Evolutionary conservation across 495 filamentous ascomycete species (phyloP), one percentile per base, ranked within the genome.

Genomic region (Neurospora sublineolata): DNA sequence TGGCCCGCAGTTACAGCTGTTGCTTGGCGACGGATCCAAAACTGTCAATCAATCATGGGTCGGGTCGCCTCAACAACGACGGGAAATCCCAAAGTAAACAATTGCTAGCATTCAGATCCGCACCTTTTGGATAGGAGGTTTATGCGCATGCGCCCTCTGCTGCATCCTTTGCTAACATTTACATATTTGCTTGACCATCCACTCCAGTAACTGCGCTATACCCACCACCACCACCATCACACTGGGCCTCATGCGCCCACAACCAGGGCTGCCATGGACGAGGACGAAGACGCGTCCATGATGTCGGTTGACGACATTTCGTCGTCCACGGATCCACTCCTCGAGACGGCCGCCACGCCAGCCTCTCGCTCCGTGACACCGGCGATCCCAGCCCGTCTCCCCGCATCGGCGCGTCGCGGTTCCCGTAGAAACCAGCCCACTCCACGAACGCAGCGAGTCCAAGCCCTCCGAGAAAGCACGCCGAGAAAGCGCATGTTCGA

Each of bases 401-500:
- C 77, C 14, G 78, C 75, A 72, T 78, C 79, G 36, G 77, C 74
- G 41, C 77, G 73, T 67, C 74, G 78, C 20, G 69, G 69, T 67
- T 68, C 76, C 72, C 77, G 72, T 69, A 80, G 77, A 33, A 72
- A 64, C 27, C 52, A 64, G 52, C 52, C 71, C 69, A 75, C 74
- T 46, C 52, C 52, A 14, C 52, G 52, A 33, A 33, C 77, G 76
- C 68, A 81, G 73, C 71, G 76, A 78, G 72, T 67, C 74, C 14
- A 46, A 76, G 40, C 70, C 78, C 72, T 69, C 73, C 68, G 71
- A 76, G 40, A 71, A 41, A 78, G 75, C 40, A 86, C 86, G 14
- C 85, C 86, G 41, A 80, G 80, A 27, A 86, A 86, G 75, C 84
- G 83, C 72, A 86, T 79, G 16, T 87, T 87, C 68, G 81, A 86